phyloP scores from a whole-genome alignment of 495 filamentous ascomycete species.

The Lepraria neglecta region DNA sequence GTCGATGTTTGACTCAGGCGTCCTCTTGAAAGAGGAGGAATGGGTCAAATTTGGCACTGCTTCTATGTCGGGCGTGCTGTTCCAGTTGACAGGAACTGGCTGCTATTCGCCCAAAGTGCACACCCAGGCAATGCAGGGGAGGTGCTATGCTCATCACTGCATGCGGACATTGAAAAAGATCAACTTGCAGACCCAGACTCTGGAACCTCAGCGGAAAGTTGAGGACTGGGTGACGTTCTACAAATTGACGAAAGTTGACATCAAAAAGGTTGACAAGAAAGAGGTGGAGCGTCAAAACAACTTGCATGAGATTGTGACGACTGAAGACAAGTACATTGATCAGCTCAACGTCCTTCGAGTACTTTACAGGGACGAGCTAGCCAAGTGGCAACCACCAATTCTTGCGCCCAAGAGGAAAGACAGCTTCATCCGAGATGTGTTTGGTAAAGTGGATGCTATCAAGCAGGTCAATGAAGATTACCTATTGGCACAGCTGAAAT shows the following conservation, averaged over 20 bases:
- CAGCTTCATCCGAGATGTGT: constrained; percentile 77
- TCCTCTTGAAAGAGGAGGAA: constrained; percentile 84
- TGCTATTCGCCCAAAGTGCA: constrained; percentile 87
- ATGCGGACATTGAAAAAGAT: constrained; percentile 91
- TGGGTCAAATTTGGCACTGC: constrained; percentile 89
- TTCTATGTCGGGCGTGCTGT: constrained; percentile 76
- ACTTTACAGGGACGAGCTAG: constrained; percentile 80
- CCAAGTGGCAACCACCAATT: constrained; percentile 67
- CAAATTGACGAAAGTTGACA: constrained; percentile 69
- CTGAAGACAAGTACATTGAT: constrained; percentile 84
- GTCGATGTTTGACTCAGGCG: constrained; percentile 72
- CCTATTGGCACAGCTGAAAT: constrained; percentile 92
- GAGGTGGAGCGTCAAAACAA: constrained; percentile 92
- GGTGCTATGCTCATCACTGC: constrained; percentile 94
- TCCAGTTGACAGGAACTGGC: constrained; percentile 85
- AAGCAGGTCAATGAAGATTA: constrained; percentile 90
- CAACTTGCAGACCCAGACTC: constrained; percentile 66
- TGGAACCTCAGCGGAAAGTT: constrained; percentile 58
- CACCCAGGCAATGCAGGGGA: constrained; percentile 60
- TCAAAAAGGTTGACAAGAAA: constrained; percentile 65
- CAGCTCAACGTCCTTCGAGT: constrained; percentile 76
- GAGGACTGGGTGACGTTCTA: constrained; percentile 93
- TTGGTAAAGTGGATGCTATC: constrained; percentile 83
- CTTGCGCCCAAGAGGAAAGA: constrained; percentile 65
- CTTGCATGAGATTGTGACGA: constrained; percentile 91